phyloP scores from a whole-genome alignment of 2,329 filamentous ascomycete species.

The Clarireedia monteithiana region DNA sequence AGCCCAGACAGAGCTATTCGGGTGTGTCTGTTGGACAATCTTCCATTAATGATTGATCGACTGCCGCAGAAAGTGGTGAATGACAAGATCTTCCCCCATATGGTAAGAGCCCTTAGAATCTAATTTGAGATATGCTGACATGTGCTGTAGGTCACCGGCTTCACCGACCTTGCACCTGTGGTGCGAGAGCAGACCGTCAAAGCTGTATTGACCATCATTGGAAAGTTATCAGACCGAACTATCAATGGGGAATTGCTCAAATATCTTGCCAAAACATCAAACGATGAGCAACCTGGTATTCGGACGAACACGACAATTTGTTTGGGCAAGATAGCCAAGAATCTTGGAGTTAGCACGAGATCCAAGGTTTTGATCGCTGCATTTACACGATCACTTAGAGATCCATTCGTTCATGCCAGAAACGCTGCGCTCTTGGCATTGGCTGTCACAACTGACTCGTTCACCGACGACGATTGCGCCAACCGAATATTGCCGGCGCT shows the following conservation, averaged over 20 bases:
- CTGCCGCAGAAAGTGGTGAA: constrained; percentile 83
- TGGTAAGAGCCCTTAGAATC: constrained; percentile 46
- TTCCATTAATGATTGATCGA: constrained; percentile 86
- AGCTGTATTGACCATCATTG: constrained; percentile 78
- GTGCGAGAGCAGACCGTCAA: constrained; percentile 96
- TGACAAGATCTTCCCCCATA: constrained; percentile 92
- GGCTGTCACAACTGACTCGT: constrained; percentile 76
- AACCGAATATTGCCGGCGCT: constrained; percentile 74
- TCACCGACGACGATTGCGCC: constrained; percentile 85
- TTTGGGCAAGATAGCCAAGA: constrained; percentile 88
- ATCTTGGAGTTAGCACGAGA: constrained; percentile 69
- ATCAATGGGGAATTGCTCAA: constrained; percentile 90
- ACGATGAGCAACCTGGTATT: constrained; percentile 95
- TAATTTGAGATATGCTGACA: constrained; percentile 14
- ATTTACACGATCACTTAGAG: constrained; percentile 79
- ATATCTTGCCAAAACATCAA: constrained; percentile 89
- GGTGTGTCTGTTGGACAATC: constrained; percentile 81
- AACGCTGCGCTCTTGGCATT: constrained; percentile 85
- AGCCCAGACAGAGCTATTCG: constrained; percentile 89
- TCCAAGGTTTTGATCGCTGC: constrained; percentile 89
- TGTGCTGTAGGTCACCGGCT: constrained; percentile 67
- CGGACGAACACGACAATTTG: constrained; percentile 98
- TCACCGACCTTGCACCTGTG: constrained; percentile 83
- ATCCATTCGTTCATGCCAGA: constrained; percentile 90
- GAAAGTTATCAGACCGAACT: constrained; percentile 83